Evolutionary conservation across 83 land plant genomes (phyloP).

Genomic region (Diphasiastrum complanatum): DNA sequence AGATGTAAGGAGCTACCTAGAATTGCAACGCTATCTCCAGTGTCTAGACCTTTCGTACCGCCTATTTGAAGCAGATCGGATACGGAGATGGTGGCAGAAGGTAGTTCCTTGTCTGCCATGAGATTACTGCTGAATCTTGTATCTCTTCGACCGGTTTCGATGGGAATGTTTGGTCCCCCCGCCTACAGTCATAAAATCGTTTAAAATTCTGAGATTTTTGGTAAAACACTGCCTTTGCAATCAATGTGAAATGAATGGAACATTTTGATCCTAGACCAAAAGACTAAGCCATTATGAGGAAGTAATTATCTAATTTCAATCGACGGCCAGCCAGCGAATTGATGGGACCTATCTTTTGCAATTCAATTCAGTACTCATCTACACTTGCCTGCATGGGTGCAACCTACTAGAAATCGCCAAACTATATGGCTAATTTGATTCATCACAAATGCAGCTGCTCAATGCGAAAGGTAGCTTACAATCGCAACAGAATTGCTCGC

Average conservation of each 20-base stretch:
- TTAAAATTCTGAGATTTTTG: too few species aligned
- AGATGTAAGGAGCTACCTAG: conserved; percentile 3
- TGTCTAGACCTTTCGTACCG: conserved; percentile 10
- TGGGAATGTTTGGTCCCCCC: conserved; percentile 23
- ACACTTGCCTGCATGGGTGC: too few species aligned
- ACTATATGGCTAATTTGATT: too few species aligned
- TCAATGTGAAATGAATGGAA: too few species aligned
- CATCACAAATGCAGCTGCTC: background rate
- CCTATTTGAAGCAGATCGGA: conserved; percentile 12
- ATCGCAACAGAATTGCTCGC: conserved; percentile 21
- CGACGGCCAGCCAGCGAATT: too few species aligned
- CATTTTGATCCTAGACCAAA: too few species aligned
- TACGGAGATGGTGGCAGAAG: conserved; percentile 14
- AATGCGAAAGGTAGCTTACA: conserved; percentile 6
- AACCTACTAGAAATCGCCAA: too few species aligned
- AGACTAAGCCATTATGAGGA: too few species aligned
- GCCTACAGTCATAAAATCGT: conserved; percentile 12
- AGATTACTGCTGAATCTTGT: conserved; percentile 16
- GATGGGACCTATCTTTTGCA: too few species aligned
- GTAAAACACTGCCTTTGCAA: too few species aligned
- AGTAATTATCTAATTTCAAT: too few species aligned
- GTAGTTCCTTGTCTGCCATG: conserved; percentile 19
- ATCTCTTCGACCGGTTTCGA: conserved; percentile 27
- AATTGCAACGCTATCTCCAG: conserved; percentile 21
- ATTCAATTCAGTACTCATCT: too few species aligned